Conservation (phyloP, 2,329 filamentous ascomycete genomes). For the Ascochyta koolunga region DNA sequence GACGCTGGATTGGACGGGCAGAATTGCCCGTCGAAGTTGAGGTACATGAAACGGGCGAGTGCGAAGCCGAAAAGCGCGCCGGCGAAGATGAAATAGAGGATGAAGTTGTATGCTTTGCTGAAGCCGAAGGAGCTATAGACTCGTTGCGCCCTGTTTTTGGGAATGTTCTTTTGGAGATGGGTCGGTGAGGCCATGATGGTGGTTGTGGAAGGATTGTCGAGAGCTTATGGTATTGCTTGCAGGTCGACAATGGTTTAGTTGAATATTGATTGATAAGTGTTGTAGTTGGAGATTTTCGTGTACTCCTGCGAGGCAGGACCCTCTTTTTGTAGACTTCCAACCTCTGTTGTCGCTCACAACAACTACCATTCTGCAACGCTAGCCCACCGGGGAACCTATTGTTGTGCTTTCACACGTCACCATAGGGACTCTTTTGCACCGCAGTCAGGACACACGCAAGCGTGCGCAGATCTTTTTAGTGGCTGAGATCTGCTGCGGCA, state of each 20-base stretch:
- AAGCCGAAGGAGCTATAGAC: conserved; percentile 58
- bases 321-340: not conserved
- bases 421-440: not conserved
- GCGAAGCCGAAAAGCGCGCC: conserved; percentile 44
- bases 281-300: not conserved
- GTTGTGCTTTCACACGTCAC: not conserved
- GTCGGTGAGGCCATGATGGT: not conserved
- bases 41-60: conserved; percentile 56
- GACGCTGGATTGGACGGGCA: conserved; percentile 15
- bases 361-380: not conserved
- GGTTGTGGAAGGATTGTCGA: not conserved
- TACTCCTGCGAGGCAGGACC: not conserved
- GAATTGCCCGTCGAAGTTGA: conserved; percentile 52
- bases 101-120: conserved; percentile 63
- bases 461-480: not conserved
- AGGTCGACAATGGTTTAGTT: too few species aligned
- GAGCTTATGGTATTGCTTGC: not conserved
- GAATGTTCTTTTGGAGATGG: conserved; percentile 13
- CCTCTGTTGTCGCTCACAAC: not conserved
- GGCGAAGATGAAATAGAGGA: conserved; percentile 51
- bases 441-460: not conserved
- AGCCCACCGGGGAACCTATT: not conserved
- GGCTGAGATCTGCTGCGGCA: conserved; percentile 3
- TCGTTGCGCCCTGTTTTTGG: conserved; percentile 18
- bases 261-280: not conserved